Evolutionary conservation across 768 basidiomycete genomes (phyloP).

Genomic region (Panellus pusillus): DNA sequence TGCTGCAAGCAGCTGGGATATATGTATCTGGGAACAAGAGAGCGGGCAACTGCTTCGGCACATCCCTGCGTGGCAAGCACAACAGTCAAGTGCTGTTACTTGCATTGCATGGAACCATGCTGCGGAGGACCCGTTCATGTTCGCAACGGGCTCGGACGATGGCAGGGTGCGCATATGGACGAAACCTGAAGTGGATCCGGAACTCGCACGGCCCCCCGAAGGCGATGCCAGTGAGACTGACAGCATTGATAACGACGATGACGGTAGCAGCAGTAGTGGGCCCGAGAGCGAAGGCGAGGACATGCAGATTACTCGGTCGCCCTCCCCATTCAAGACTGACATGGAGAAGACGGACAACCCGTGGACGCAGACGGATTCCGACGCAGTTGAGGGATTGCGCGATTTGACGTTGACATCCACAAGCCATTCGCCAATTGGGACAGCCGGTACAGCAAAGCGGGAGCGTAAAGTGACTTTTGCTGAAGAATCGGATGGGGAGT

Average conservation of each 20-base stretch:
- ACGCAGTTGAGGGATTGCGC: constrained; percentile 9
- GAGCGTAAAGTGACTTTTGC: constrained; percentile 17
- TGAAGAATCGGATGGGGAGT: background rate
- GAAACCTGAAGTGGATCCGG: constrained; percentile 26
- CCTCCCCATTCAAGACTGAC: constrained; percentile 21
- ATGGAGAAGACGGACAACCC: constrained; percentile 21
- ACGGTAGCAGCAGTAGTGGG: background rate
- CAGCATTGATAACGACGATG: constrained; percentile 19
- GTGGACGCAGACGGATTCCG: constrained; percentile 19
- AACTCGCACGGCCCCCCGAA: background rate
- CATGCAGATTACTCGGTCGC: constrained; percentile 4
- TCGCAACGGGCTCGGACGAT: constrained; percentile 77
- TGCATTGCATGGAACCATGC: constrained; percentile 80
- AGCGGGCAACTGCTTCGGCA: constrained; percentile 71
- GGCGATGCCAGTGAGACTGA: constrained; percentile 14
- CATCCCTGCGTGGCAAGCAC: constrained; percentile 60
- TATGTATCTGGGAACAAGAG: constrained; percentile 86
- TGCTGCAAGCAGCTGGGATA: constrained; percentile 60
- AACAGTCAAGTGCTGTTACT: constrained; percentile 65
- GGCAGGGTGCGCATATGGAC: constrained; percentile 78
- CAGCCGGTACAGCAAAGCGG: background rate
- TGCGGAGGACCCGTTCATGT: constrained; percentile 65
- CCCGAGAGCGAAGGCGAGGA: background rate
- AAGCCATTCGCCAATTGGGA: constrained; percentile 12
- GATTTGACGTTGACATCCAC: constrained; percentile 1